Conservation (phyloP, 1,139 yeast genomes). For the Hyphopichia burtonii region DNA sequence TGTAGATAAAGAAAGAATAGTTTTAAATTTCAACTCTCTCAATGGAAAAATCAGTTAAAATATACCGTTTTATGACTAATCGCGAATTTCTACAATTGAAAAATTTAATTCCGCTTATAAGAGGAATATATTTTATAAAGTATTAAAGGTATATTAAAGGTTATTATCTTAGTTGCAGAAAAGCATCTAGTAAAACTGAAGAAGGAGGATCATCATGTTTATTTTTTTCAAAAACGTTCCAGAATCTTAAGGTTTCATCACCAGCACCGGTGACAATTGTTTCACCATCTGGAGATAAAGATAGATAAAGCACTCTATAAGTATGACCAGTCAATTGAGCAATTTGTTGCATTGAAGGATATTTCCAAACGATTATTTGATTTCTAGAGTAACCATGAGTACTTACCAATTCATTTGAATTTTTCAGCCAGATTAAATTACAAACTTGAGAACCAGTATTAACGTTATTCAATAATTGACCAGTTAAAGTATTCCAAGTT, state of each 20-base stretch:
- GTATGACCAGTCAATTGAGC: slow-evolving; percentile 95
- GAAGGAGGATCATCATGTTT: slow-evolving; percentile 56
- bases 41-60: too few species aligned
- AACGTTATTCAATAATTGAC: slow-evolving; percentile 68
- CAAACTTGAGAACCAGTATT: slow-evolving; percentile 97
- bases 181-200: slow-evolving; percentile 73
- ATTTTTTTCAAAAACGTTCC: slow-evolving; percentile 87
- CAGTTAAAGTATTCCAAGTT: slow-evolving; percentile 89
- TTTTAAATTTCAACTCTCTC: too few species aligned
- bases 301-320: slow-evolving; percentile 82
- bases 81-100: background rate
- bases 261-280: slow-evolving; percentile 99
- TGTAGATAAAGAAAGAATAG: too few species aligned
- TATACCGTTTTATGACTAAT: background rate
- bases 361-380: slow-evolving; percentile 93
- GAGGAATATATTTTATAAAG: too few species aligned
- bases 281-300: slow-evolving; percentile 95
- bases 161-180: slow-evolving; percentile 68
- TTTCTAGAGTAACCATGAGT: slow-evolving; percentile 94
- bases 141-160: too few species aligned
- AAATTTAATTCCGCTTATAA: background rate
- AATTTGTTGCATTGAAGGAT: slow-evolving; percentile 87
- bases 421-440: slow-evolving; percentile 89
- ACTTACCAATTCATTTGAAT: slow-evolving; percentile 87
- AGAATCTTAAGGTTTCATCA: slow-evolving; percentile 90